Base-by-base conservation (phyloP, 2,329 filamentous ascomycete species). In the Pseudogymnoascus pannorum region DNA sequence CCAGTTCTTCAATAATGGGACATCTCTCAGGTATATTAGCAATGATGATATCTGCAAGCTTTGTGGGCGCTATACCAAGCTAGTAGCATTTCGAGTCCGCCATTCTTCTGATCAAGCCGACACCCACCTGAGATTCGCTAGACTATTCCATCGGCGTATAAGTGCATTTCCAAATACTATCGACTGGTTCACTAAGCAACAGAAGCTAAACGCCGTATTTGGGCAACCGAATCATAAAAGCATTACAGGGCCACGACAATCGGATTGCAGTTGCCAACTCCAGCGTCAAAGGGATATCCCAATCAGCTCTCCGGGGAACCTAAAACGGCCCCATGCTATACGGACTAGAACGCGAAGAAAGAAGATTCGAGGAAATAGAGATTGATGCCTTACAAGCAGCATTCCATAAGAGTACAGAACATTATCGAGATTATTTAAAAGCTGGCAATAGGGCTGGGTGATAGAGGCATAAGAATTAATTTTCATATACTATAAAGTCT, bases 141-240 rank as follows among this genome's bases (percentile, higher is more conserved):
- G 48, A 22, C 40, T 63, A 12, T 61, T 65, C 31, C 64, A 60
- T 35, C 63, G 62, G 35, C 67, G 63, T 51, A 66, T 69, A 24
- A 68, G 65, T 61, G 61, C 60, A 38, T 69, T 66, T 20, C 61
- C 63, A 48, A 59, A 68, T 22, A 58, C 59, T 48, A 61, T 68
- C 51, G 57, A 63, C 59, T 68, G 60, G 63, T 69, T 69, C 60
- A 35, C 61, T 11, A 26, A 62, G 35, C 60, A 62, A 35, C 63
- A 68, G 59, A 64, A 60, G 33, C 58, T 67, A 5, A 59, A 65
- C 42, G 62, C 66, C 16, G 59, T 42, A 29, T 68, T 68, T 60
- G 64, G 65, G 26, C 48, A 16, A 29, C 62, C 65, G 22, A 61
- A 67, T 58, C 60, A 68, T 44, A 2, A 44, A n/a, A 44, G 40